Evolutionary conservation across 306 rosid genomes (phyloP).

Genomic region (Glycyrrhiza uralensis): DNA sequence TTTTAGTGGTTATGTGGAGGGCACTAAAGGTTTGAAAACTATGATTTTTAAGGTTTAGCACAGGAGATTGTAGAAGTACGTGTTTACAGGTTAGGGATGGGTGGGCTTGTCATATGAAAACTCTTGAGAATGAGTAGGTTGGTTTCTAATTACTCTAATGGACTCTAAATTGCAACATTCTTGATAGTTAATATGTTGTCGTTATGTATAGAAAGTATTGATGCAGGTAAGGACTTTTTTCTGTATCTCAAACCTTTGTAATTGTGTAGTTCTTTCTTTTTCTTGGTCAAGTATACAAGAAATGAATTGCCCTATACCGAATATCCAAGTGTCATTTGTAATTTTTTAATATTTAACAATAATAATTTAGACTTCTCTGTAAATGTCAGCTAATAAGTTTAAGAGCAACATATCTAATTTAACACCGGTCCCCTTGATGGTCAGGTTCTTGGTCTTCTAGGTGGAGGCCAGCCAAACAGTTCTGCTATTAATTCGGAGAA

Average conservation of each 20-base stretch:
- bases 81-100: background rate
- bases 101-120: background rate
- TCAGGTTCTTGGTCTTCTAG: conserved; percentile 80
- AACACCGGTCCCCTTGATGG: conserved; percentile 29
- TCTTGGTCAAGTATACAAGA: background rate
- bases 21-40: background rate
- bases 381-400: background rate
- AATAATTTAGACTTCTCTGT: background rate
- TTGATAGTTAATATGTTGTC: background rate
- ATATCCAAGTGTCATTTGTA: background rate
- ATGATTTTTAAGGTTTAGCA: background rate
- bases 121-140: background rate
- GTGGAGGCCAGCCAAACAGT: conserved; percentile 58
- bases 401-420: conserved; percentile 12
- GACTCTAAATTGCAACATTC: background rate
- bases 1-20: no score
- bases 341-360: background rate
- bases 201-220: background rate
- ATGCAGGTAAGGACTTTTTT: background rate
- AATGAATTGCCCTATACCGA: background rate
- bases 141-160: conserved; percentile 5
- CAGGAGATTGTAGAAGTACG: background rate
- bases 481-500: conserved; percentile 47
- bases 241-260: background rate
- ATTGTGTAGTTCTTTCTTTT: background rate